Evolutionary conservation across 164 flowering plant species (phyloP).

Genomic region (Piper betle): DNA sequence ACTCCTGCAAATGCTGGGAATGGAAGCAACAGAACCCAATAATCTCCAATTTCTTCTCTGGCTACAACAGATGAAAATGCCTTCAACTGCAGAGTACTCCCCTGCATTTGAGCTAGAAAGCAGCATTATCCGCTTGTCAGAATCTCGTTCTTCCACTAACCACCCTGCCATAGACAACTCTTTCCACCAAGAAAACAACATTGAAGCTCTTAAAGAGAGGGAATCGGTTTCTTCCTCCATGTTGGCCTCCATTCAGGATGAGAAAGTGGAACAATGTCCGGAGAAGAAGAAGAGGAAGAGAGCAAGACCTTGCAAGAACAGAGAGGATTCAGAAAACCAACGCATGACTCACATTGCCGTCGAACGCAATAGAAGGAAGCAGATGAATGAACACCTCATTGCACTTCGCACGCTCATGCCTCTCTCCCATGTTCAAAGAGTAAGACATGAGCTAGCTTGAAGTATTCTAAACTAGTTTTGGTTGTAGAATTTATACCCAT

Average conservation of each 20-base stretch:
- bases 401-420: constrained; percentile 57
- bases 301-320: constrained; percentile 33
- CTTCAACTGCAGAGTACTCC: constrained; percentile 12
- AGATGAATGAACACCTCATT: constrained; percentile 62
- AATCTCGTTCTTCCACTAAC: constrained; percentile 29
- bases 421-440: constrained; percentile 42
- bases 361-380: constrained; percentile 56
- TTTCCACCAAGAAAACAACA: constrained; percentile 1
- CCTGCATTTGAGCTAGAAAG: constrained; percentile 27
- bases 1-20: constrained; percentile 45
- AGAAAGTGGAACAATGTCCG: neutral
- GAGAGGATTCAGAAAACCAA: constrained; percentile 51
- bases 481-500: too few species aligned
- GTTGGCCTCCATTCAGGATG: neutral
- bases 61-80: constrained; percentile 25
- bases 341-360: constrained; percentile 65
- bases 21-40: constrained; percentile 26
- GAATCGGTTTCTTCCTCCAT: constrained; percentile 3
- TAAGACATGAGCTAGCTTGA: constrained; percentile 7
- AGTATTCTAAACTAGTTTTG: neutral
- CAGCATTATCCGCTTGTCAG: constrained; percentile 28
- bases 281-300: constrained; percentile 42
- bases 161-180: constrained; percentile 3
- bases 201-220: constrained; percentile 4
- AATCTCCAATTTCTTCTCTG: constrained; percentile 24